Percentiles rank a stretch among this genome's conserved stretches.
Evolutionary conservation across 108 stramenopile genomes (phyloP).

Genomic region (Nitzschia putrida): DNA sequence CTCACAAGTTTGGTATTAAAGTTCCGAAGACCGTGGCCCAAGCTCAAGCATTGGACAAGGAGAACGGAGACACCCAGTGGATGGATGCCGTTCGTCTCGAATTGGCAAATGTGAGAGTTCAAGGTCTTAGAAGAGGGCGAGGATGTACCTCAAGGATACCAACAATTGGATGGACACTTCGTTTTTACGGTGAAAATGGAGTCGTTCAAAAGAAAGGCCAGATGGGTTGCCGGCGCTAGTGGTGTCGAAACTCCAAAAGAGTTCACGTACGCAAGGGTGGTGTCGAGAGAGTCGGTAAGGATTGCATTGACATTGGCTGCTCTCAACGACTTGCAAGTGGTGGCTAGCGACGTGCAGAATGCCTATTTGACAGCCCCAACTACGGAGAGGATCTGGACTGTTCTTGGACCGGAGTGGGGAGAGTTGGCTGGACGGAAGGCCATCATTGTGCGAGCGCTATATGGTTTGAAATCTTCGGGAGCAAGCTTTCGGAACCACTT

Average conservation of each 20-base stretch:
- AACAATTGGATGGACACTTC: slow-evolving; percentile 39
- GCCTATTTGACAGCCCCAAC: too few species aligned
- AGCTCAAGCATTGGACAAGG: slow-evolving; percentile 26
- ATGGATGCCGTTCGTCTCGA: slow-evolving; percentile 28
- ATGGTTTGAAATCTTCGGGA: too few species aligned
- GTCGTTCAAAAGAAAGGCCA: slow-evolving; percentile 26
- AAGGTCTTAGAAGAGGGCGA: slow-evolving; percentile 21
- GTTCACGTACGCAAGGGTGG: slow-evolving; percentile 32
- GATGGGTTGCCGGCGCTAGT: too few species aligned
- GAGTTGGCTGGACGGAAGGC: slow-evolving; percentile 20
- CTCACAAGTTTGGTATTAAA: slow-evolving; percentile 4
- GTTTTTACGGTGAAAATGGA: slow-evolving; percentile 29
- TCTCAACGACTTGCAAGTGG: too few species aligned
- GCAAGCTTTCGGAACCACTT: too few species aligned
- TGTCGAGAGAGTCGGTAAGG: slow-evolving; percentile 36
- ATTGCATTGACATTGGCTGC: slow-evolving; percentile 30
- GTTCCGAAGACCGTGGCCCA: slow-evolving; percentile 34
- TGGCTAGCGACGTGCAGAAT: too few species aligned
- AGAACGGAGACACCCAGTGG: slow-evolving; percentile 40
- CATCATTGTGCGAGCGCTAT: slow-evolving; percentile 35
- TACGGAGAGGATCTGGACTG: too few species aligned
- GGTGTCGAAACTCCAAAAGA: neutral
- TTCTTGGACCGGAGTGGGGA: slow-evolving; percentile 43
- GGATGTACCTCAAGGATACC: slow-evolving; percentile 26
- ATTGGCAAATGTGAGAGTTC: slow-evolving; percentile 30